Evolutionary conservation across 2,329 filamentous ascomycete species (phyloP).

Genomic region (Fusarium equiseti): DNA sequence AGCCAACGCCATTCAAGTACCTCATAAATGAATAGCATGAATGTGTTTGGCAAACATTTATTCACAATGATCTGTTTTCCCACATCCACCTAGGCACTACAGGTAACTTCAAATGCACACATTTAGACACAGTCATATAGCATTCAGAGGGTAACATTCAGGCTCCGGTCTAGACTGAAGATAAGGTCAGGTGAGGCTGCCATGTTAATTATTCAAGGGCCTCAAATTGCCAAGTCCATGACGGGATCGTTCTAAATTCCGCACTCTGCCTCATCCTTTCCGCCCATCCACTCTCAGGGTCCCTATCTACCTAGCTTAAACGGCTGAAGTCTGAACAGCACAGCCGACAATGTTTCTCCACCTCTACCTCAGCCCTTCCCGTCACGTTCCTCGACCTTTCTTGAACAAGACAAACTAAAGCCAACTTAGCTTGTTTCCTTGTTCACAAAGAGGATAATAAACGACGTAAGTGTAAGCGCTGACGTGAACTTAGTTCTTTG

Average conservation of each 20-base stretch:
- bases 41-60: not conserved
- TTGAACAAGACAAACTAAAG: not conserved
- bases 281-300: slow-evolving; percentile 14
- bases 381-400: not conserved
- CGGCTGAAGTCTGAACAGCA: slow-evolving; percentile 29
- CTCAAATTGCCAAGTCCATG: not conserved
- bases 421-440: not conserved
- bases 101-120: no score
- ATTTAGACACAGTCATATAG: not conserved
- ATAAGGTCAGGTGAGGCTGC: not conserved
- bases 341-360: slow-evolving; percentile 19
- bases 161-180: not conserved
- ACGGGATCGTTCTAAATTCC: slow-evolving; percentile 3
- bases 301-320: slow-evolving; percentile 18
- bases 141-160: not conserved
- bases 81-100: not conserved
- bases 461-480: not conserved
- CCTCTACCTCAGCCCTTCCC: slow-evolving; percentile 22
- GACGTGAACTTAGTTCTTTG: not conserved
- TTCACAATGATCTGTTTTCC: not conserved
- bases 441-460: not conserved
- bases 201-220: not conserved
- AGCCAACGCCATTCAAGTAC: not conserved
- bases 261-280: slow-evolving; percentile 17
- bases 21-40: not conserved